Evolutionary conservation across 2,329 filamentous ascomycete genomes (phyloP), one percentile per base, ranked within the genome.

Genomic region (Beauveria asiatica): DNA sequence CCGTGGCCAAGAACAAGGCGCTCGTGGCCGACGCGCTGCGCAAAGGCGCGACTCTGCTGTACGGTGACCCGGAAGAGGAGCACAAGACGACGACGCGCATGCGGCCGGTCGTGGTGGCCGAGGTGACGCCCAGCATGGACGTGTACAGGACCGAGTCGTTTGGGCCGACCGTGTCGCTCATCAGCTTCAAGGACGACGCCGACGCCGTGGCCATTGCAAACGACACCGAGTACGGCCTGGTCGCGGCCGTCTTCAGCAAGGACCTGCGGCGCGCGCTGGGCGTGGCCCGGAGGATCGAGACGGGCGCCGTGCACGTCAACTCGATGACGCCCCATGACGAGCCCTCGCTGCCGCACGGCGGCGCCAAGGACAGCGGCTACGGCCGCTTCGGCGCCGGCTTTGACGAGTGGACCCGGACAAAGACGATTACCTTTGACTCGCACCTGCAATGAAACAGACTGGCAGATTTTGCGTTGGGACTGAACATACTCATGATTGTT

Each of bases 161-260:
- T 64, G 88, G 87, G 0, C 89, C 89, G 0, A 82, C 81, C 0
- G 85, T 90, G 1, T 82, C 82, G 9, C 68, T 92, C 30, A 81
- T 85, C n/a, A 76, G 80, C 19, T 79, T 91, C 21, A 76, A 82
- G 5, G 76, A 71, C 3, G 85, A 88, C 25, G 86, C 88, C 25
- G 86, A 90, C 62, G 89, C 87, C 0, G 70, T 92, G n/a, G 73
- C 77, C n/a, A 73, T 92, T 21, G 88, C 88, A 8, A 93, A 93
- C 68, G 86, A 92, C 65, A 89, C 86, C 2, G 86, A 89, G 59
- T 92, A 90, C 68, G 89, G 89, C 1, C 80, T 93, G 1, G 78
- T 78, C 2, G 80, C 83, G 3, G 80, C 88, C 0, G 81, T 93
- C 1, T 92, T 90, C 69, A 90, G 88, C 0, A 74, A 80, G 66